Conservation (phyloP, 441 rosid genomes). For the Populus hybrid region DNA sequence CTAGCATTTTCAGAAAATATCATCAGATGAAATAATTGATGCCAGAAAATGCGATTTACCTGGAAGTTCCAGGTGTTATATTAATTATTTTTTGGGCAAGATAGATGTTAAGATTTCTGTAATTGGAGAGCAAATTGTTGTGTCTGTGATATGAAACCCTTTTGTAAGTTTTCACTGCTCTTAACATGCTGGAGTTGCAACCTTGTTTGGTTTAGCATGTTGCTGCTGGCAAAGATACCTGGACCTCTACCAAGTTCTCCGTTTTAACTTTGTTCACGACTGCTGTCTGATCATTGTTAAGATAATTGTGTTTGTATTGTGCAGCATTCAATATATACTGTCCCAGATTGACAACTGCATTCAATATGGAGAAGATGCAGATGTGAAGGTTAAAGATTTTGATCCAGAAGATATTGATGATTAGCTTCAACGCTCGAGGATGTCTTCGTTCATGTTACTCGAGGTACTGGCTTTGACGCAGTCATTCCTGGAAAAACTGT, state of each 20-base stretch:
- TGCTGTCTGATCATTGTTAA: neutral
- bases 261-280: neutral
- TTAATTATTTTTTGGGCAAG: neutral
- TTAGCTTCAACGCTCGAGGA: neutral
- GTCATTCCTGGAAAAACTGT: neutral
- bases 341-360: constrained; percentile 80
- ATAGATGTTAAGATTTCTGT: neutral
- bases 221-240: neutral
- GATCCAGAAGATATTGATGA: constrained; percentile 52
- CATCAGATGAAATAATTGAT: neutral
- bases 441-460: neutral
- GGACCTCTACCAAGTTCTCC: neutral
- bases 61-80: neutral
- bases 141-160: neutral
- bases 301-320: neutral
- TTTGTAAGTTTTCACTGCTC: neutral
- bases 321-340: constrained; percentile 68
- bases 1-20: neutral
- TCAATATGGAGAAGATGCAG: constrained; percentile 94
- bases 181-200: no score
- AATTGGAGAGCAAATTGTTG: neutral
- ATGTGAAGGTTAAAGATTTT: constrained; percentile 79
- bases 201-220: neutral
- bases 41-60: neutral
- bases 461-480: neutral